phyloP scores from a whole-genome alignment of 495 filamentous ascomycete species.

The Aspergillus conjunctus region DNA sequence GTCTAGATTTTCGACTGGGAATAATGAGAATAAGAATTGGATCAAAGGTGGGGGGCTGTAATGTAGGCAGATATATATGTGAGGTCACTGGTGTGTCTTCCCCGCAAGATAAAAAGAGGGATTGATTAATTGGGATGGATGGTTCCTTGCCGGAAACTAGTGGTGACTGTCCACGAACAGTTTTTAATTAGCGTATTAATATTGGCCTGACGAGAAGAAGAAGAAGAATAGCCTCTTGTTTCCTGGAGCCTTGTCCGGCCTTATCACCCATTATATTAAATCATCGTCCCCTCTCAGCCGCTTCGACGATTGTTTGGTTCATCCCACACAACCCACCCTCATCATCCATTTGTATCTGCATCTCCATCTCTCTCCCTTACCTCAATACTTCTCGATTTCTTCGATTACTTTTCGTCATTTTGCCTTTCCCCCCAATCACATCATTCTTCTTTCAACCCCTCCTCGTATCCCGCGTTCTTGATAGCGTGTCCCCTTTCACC shows the following conservation, averaged over 20 bases:
- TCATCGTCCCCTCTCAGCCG: not conserved
- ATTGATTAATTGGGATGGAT: too few relatives aligned
- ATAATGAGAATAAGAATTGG: conserved; percentile 1
- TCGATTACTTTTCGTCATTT: not conserved
- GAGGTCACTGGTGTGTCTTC: too few relatives aligned
- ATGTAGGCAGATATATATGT: not conserved
- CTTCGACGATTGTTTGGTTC: not conserved
- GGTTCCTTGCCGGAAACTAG: too few relatives aligned
- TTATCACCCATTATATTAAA: not conserved
- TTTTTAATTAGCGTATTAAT: too few relatives aligned
- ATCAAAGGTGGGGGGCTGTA: conserved; percentile 14
- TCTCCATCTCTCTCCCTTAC: not conserved
- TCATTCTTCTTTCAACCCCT: not conserved
- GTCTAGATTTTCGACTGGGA: not conserved
- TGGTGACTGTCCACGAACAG: too few relatives aligned
- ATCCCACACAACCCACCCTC: not conserved
- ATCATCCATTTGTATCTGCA: not conserved
- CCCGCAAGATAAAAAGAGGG: too few relatives aligned
- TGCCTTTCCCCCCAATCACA: not conserved
- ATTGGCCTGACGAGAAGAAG: not conserved
- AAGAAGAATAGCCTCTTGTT: not conserved
- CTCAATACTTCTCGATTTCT: not conserved
- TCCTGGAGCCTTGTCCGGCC: not conserved
- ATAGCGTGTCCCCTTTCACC: not conserved
- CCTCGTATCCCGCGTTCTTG: not conserved